Base-by-base conservation (phyloP, 129 eudicot species). In the Tagetes patula region DNA sequence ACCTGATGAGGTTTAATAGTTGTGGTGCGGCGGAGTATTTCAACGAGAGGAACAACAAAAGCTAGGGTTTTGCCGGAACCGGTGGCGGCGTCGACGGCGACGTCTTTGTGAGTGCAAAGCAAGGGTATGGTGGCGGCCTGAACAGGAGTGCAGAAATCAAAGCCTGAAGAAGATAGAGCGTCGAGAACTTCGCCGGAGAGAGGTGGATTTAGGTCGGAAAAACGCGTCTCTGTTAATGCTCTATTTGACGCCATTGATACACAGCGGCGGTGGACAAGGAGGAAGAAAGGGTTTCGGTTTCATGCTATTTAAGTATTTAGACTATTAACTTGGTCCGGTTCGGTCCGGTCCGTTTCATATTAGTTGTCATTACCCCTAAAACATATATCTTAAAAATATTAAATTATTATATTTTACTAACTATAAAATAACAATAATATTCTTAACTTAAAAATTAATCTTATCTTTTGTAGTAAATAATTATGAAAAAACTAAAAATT, bases 1-100 rank as follows among this genome's bases (percentile, higher is more conserved):
- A 93, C 98, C 92, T 94, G 84, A 66, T 94, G 96, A 50, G 91
- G 91, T 69, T 94, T 94, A 8, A 84, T 86, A 54, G 84, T 38
- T 40, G 81, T 49, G 2, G 87, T 81, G 79, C 98, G 96, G 53
- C 96, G 95, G 82, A 94, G 87, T 37, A 94, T 87, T 71, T 94
- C 96, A 8, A 94, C 96, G n/a, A 90, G 83, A 3, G 98, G 98
- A 8, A 94, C 78, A 1, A 94, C 89, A 69, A 94, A 94, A n/a
- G 98, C 96, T 67, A 94, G 84, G 80, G 98, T 94, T 84, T 93
- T 93, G 0, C 98, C 98, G 0, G 98, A 93, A 10, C 98, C 98
- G 20, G 98, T 93, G 87, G 98, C 98, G 82, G 98, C 98, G 75
- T 93, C 98, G 41, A 93, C 98, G 7, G 96, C 83, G 52, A 93